Percentiles rank a stretch among this genome's conserved stretches.
Evolutionary conservation across 2,329 filamentous ascomycete species (phyloP).

Genomic region (Apiospora hydei): DNA sequence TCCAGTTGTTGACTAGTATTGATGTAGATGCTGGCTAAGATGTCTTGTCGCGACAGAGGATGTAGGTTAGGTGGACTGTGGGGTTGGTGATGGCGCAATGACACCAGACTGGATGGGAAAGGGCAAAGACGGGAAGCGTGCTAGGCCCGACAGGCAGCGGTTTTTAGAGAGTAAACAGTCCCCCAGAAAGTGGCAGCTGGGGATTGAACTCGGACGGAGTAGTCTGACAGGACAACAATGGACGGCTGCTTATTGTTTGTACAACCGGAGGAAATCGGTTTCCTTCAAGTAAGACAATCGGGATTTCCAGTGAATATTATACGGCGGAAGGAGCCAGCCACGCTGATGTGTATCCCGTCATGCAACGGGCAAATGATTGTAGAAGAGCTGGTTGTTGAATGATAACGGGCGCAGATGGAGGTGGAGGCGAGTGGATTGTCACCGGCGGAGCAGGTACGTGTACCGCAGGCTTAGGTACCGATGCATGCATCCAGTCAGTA

Average conservation of each 20-base stretch:
- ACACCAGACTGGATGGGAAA: neutral
- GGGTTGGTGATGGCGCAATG: slow-evolving; percentile 17
- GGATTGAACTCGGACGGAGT: neutral
- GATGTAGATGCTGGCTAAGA: neutral
- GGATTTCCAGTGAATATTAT: neutral
- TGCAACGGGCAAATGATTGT: neutral
- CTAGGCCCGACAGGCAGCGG: slow-evolving; percentile 12
- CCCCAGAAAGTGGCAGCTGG: neutral
- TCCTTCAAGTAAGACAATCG: neutral
- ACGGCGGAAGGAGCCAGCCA: neutral
- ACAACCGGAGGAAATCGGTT: neutral
- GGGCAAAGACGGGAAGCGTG: neutral
- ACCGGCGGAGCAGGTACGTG: neutral
- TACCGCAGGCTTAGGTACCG: slow-evolving; percentile 20
- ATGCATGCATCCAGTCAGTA: neutral
- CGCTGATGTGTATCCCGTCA: slow-evolving; percentile 1
- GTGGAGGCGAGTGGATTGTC: slow-evolving; percentile 8
- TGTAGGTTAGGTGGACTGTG: slow-evolving; percentile 1
- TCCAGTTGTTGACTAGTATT: neutral
- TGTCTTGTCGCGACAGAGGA: slow-evolving; percentile 6
- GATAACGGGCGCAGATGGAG: slow-evolving; percentile 18
- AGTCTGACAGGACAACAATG: neutral
- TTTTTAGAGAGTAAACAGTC: slow-evolving; percentile 14
- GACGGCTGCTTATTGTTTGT: neutral
- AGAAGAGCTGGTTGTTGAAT: slow-evolving; percentile 2